Evolutionary conservation across 495 filamentous ascomycete genomes (phyloP).

Genomic region (Aspergillus kassunensis): DNA sequence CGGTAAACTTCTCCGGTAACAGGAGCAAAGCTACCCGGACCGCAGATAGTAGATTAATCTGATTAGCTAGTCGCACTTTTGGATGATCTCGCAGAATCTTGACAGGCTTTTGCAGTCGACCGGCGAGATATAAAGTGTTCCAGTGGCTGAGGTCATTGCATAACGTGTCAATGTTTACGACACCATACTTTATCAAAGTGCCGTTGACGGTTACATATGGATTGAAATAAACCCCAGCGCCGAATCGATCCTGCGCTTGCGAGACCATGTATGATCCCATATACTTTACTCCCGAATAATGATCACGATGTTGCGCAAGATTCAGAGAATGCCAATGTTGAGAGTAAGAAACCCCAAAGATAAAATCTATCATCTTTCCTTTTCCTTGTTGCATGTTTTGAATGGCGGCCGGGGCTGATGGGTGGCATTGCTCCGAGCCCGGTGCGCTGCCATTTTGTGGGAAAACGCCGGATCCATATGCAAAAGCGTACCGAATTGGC

Average conservation of each 20-base stretch:
- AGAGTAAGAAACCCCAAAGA: slow-evolving; percentile 91
- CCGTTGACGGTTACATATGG: slow-evolving; percentile 94
- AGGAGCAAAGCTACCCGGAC: slow-evolving; percentile 84
- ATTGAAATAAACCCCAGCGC: slow-evolving; percentile 96
- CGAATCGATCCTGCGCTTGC: slow-evolving; percentile 78
- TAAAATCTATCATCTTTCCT: slow-evolving; percentile 97
- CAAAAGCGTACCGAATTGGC: slow-evolving; percentile 92
- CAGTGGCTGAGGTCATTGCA: slow-evolving; percentile 79
- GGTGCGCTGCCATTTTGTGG: slow-evolving; percentile 60
- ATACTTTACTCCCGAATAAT: slow-evolving; percentile 84
- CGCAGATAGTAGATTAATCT: slow-evolving; percentile 89
- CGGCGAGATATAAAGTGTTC: slow-evolving; percentile 91
- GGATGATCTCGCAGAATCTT: slow-evolving; percentile 96
- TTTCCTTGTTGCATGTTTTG: slow-evolving; percentile 75
- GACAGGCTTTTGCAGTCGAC: slow-evolving; percentile 92
- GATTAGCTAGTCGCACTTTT: slow-evolving; percentile 84
- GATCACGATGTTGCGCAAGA: slow-evolving; percentile 78
- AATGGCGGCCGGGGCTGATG: slow-evolving; percentile 72
- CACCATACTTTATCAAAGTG: slow-evolving; percentile 94
- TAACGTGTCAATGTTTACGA: slow-evolving; percentile 88
- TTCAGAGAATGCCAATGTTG: slow-evolving; percentile 98
- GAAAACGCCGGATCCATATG: slow-evolving; percentile 96
- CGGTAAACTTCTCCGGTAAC: slow-evolving; percentile 77
- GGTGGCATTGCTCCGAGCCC: slow-evolving; percentile 55
- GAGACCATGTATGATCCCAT: slow-evolving; percentile 81